Evolutionary conservation across 768 basidiomycete species (phyloP).

Genomic region (Pluteus cervinus): DNA sequence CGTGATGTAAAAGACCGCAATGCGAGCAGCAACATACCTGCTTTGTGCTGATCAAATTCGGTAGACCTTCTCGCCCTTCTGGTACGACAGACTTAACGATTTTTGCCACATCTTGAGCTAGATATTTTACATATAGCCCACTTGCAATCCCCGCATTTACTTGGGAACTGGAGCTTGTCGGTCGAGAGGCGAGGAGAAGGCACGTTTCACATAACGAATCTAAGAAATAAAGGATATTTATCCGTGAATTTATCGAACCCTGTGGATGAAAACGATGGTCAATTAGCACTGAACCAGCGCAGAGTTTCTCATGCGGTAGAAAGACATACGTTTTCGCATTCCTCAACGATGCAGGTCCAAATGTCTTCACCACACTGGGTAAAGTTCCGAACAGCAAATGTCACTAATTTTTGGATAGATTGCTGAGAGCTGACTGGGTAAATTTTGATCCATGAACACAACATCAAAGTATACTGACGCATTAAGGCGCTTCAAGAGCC

Average conservation of each 20-base stretch:
- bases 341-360: slow-evolving; percentile 91
- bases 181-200: slow-evolving; percentile 58
- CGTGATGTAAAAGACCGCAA: neutral
- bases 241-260: slow-evolving; percentile 87
- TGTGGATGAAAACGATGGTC: slow-evolving; percentile 17
- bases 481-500: slow-evolving; percentile 54
- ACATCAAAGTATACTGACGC: slow-evolving; percentile 40
- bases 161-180: slow-evolving; percentile 26
- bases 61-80: slow-evolving; percentile 77
- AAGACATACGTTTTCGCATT: slow-evolving; percentile 71
- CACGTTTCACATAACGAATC: slow-evolving; percentile 83
- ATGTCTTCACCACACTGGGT: slow-evolving; percentile 83
- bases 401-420: slow-evolving; percentile 85
- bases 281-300: neutral
- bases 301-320: neutral
- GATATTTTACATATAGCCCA: slow-evolving; percentile 67
- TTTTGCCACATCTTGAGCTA: slow-evolving; percentile 69
- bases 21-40: slow-evolving; percentile 49
- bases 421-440: slow-evolving; percentile 60
- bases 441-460: slow-evolving; percentile 12
- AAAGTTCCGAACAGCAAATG: slow-evolving; percentile 81
- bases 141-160: slow-evolving; percentile 2
- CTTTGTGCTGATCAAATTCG: slow-evolving; percentile 82
- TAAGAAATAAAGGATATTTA: slow-evolving; percentile 89
- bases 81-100: slow-evolving; percentile 87